Evolutionary conservation across 2,329 filamentous ascomycete species (phyloP).

Genomic region (Neonectria coccinea): DNA sequence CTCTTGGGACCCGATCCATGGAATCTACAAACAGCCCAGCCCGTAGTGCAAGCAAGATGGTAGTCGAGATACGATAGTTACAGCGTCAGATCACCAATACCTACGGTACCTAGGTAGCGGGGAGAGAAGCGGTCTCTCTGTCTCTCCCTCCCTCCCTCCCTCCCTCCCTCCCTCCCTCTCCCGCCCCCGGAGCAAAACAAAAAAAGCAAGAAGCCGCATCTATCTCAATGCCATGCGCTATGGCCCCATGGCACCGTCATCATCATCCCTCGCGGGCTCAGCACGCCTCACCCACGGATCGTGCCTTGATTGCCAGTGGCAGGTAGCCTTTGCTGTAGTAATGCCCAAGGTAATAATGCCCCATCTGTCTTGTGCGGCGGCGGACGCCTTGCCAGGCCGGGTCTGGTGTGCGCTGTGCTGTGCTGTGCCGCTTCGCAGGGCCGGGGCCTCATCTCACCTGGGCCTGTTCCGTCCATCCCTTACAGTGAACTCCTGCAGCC

Average conservation of each 20-base stretch:
- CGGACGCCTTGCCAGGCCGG: slow-evolving; percentile 9
- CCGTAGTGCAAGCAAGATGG: not conserved
- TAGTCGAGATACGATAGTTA: not conserved
- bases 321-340: not conserved
- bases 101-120: no score
- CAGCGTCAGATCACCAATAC: not conserved
- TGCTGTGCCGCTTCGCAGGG: not conserved
- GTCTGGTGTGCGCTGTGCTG: not conserved
- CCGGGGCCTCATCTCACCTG: not conserved
- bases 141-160: not conserved
- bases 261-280: slow-evolving; percentile 34
- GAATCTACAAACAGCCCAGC: not conserved
- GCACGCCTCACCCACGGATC: slow-evolving; percentile 11
- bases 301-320: not conserved
- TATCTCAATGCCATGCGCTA: slow-evolving; percentile 32
- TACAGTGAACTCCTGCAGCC: not conserved
- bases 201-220: slow-evolving; percentile 27
- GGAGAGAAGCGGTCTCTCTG: not conserved
- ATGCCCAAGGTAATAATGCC: slow-evolving; percentile 1
- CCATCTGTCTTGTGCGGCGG: not conserved
- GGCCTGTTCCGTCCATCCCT: no score
- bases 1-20: not conserved
- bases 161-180: no score
- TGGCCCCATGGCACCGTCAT: slow-evolving; percentile 46
- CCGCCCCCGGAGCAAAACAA: slow-evolving; percentile 10